Evolutionary conservation across 1,284 basidiomycete species (phyloP), one percentile per base, ranked within the genome.

Genomic region (Butyriboletus appendiculatus): DNA sequence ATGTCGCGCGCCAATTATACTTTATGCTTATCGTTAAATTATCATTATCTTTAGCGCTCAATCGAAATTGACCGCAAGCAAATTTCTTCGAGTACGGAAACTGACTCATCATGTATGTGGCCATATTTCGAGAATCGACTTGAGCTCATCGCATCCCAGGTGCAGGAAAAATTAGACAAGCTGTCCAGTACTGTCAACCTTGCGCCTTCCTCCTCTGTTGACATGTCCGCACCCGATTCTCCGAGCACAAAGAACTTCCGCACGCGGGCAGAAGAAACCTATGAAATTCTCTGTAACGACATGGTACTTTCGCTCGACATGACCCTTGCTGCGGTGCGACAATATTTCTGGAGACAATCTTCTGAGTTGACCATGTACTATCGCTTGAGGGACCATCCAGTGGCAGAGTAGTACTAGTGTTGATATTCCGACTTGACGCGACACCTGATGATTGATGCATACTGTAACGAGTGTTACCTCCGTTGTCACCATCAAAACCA

Each of bases 261-360:
- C 26, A 56, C 62, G 4, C 70, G 69, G 18, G 82, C 90, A 2
- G 92, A 96, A 62, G 89, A 95, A 42, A 64, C 81, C 39, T 89
- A 95, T 67, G 94, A 98, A 74, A 85, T 98, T 41, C 69, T 96
- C 35, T 97, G 94, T 72, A 93, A 92, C 63, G 88, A 92, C 59
- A 75, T 81, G 32, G 75, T 92, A 12, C 77, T 98, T 30, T 89
- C 93, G 26, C 75, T 90, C 28, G 84, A 89, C 55, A 92, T 96
- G 84, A 96, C 92, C 14, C 80, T 98, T 33, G 95, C 90, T 5
- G 89, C 89, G 30, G 88, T 95, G 50, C 84, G 91, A 58, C 92
- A 94, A 71, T 96, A 86, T 65, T 80, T 94, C 53, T 93, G 94
- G 93, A 81, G 83, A 64, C 86, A 88, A 59, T 76, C 82, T n/a